These are phyloP conservation scores for Fusarium sp. DNA, from an alignment of 2,329 filamentous ascomycete genomes.

Conservation along the genomic window DNA sequence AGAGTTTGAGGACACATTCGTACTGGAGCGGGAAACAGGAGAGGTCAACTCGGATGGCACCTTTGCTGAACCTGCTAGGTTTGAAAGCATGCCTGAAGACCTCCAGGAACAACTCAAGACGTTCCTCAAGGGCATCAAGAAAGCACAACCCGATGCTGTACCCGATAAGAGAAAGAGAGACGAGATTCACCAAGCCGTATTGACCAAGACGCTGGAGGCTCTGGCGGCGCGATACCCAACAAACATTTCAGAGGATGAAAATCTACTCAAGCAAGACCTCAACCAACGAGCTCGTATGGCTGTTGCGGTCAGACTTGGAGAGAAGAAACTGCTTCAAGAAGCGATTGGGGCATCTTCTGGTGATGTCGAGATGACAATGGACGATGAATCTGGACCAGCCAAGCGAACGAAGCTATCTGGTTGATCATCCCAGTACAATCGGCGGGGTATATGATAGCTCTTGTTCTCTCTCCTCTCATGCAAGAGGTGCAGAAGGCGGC, in stretches of 20 bases:
- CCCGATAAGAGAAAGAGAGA: constrained; percentile 63
- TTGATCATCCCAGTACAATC: constrained; percentile 19
- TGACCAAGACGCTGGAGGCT: constrained; percentile 53
- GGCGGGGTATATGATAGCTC: constrained; percentile 8
- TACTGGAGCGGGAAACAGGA: constrained; percentile 68
- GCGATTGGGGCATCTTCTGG: constrained; percentile 54
- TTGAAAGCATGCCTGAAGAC: constrained; percentile 60
- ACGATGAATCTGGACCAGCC: constrained; percentile 38
- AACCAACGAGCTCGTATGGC: constrained; percentile 67
- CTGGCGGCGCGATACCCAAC: constrained; percentile 57
- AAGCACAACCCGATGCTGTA: constrained; percentile 54
- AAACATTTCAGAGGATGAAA: constrained; percentile 53
- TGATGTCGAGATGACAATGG: constrained; percentile 43
- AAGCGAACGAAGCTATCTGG: constrained; percentile 47
- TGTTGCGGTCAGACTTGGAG: constrained; percentile 73
- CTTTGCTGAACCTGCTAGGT: constrained; percentile 51
- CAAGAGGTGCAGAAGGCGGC: constrained; percentile 32
- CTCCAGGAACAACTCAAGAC: constrained; percentile 63
- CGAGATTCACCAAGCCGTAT: constrained; percentile 55
- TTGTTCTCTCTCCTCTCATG: constrained; percentile 33
- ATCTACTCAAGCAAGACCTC: constrained; percentile 49
- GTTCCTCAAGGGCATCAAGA: constrained; percentile 62
- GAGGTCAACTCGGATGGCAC: constrained; percentile 63
- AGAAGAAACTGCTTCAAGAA: constrained; percentile 74
- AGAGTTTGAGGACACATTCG: constrained; percentile 79